A percentile compares a stretch with the other conserved stretches of the same genome.
Conservation (phyloP, 306 rosid species). For the Pachyrhizus erosus region DNA sequence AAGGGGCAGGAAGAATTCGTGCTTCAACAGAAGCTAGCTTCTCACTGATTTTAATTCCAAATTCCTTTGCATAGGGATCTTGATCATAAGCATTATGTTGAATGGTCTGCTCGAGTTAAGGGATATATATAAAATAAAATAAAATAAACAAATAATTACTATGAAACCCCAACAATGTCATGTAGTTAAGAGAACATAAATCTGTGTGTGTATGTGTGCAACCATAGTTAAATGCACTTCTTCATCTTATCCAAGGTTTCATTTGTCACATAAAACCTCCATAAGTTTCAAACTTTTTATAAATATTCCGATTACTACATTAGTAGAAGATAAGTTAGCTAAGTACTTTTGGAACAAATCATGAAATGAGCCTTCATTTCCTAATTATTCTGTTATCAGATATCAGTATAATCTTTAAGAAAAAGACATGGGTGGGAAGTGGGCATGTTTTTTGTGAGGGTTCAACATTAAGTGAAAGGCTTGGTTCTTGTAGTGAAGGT, state of each 20-base stretch:
- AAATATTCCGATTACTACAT: background rate
- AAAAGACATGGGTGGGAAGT: background rate
- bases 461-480: conserved; percentile 8
- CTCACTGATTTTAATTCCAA: conserved; percentile 87
- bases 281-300: background rate
- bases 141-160: background rate
- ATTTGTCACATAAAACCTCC: background rate
- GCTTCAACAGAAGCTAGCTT: conserved; percentile 92
- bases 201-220: background rate
- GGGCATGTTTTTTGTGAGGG: background rate
- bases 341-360: background rate
- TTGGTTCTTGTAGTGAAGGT: background rate
- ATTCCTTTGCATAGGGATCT: conserved; percentile 94
- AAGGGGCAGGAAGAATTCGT: conserved; percentile 94
- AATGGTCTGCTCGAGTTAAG: conserved; percentile 76
- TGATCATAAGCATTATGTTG: conserved; percentile 79
- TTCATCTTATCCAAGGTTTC: background rate
- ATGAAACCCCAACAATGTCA: conserved; percentile 21
- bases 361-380: conserved; percentile 1
- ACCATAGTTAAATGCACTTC: conserved; percentile 1
- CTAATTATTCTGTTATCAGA: background rate
- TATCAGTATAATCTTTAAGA: background rate
- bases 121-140: conserved; percentile 2
- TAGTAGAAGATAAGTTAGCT: conserved; percentile 15
- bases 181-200: background rate